Base-by-base conservation (phyloP, 257 asterid genomes). In the Paulownia fortunei region DNA sequence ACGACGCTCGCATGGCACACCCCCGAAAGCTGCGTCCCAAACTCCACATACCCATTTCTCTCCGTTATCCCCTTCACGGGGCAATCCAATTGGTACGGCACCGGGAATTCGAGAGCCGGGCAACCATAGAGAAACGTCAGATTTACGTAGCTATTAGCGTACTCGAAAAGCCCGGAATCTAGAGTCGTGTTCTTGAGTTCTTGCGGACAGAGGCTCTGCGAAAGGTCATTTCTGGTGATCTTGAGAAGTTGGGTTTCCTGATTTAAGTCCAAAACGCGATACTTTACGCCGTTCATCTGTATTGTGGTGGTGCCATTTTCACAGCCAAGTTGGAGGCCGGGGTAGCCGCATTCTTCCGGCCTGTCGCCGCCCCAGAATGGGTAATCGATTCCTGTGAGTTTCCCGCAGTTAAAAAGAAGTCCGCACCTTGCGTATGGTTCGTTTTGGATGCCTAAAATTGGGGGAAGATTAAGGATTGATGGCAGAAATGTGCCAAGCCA, bases 351-450 rank as follows among this genome's bases (percentile, higher is more conserved):
- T 54, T 85, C 87, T 12, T 21, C 52, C 18, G 88, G 86, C 66
- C 94, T 76, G 62, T 71, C 60, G 39, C 84, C 82, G 51, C 92
- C 94, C 80, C 88, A 87, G 70, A 89, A 89, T 3, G 94, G 96
- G 79, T 83, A 91, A 27, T 59, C 84, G 30, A 84, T 59, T 13
- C 80, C 81, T 8, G 80, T 26, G 82, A 88, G 62, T 9, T 49
- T 64, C 4, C 93, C 94, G 65, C 94, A 91, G 75, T 41, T 75
- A 87, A 86, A 88, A 6, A 27, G 44, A 46, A 51, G 72, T 49
- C 77, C 78, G 24, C 97, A 89, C 24, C 55, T 81, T 0, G 67
- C 51, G 82, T 77, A 84, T 65, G 46, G 49, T 9, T 76, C 56
- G 34, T 71, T 39, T 71, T 12, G 47, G 63, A 8, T 6, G 49